Base-by-base conservation (phyloP, 345 rosid genomes). In the Anacardium occidentale region DNA sequence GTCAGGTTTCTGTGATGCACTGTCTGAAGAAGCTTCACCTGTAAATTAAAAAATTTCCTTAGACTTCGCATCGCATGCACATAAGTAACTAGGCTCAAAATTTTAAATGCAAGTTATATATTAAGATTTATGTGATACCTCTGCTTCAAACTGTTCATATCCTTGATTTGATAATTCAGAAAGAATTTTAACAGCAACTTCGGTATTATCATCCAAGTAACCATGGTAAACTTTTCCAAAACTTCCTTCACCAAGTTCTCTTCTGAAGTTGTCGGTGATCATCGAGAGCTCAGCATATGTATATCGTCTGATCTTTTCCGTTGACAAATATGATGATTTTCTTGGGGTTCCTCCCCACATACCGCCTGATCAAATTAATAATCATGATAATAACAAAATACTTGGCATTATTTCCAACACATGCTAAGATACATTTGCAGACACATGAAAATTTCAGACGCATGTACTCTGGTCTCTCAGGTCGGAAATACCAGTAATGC, bases 1-100 rank as follows among this genome's bases (percentile, higher is more conserved):
- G 82, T 84, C 42, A 82, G 73, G 55, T 79, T 81, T 76, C 72
- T 78, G 69, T 82, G 85, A 76, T 82, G 80, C 74, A 79, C 85
- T 45, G 83, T 82, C 70, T 71, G 69, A 53, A 79, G 85, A 62
- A 82, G 78, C 50, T 76, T 75, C 61, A 82, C 83, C 84, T 77
- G 69, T 65, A 45, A 70, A 58, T 64, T 11, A 54, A 58, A 29
- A 54, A 67, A 53, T 62, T 11, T 47, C 60, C 69, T 80, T 84
- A 77, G 51, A 11, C 42, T 37, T 37, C 42, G 9, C 42, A 37
- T 37, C 42, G 42, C 42, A 37, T 71, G 59, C 71, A 25, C 18
- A 65, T 17, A 65, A 20, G 26, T 9, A 18, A 12, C 25, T 2
- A 12, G 9, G 15, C 7, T 1, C 22, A 9, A 5, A 37, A 37